A percentile compares a stretch with the other conserved stretches of the same genome.
Evolutionary conservation across 2,329 filamentous ascomycete species (phyloP).

Genomic region (Sclerotinia borealis): DNA sequence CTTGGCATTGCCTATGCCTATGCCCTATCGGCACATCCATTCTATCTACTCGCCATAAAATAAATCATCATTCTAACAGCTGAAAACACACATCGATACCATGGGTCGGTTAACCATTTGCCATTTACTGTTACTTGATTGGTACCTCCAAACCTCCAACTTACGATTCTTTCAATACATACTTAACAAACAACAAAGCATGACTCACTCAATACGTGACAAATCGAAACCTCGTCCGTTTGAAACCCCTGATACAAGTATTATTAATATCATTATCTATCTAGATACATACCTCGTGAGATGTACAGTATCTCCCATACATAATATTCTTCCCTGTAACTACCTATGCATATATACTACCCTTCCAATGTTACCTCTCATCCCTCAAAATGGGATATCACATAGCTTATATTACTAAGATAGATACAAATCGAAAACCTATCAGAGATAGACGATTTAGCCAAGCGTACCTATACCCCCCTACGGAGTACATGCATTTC

Average conservation of each 20-base stretch:
- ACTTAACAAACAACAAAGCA: neutral
- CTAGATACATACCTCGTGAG: too few relatives aligned
- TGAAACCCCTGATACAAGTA: too few relatives aligned
- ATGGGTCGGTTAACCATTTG: neutral
- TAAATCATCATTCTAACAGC: neutral
- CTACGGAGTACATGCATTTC: too few relatives aligned
- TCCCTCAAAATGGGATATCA: neutral
- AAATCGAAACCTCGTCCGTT: neutral
- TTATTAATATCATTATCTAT: too few relatives aligned
- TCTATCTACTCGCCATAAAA: neutral
- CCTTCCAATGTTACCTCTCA: neutral
- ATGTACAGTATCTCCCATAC: too few relatives aligned
- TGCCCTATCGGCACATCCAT: neutral
- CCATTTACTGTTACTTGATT: neutral
- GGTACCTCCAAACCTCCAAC: neutral
- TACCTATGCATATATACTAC: neutral
- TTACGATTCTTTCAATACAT: neutral
- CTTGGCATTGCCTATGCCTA: constrained; percentile 1
- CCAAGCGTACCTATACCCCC: too few relatives aligned
- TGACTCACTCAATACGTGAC: neutral
- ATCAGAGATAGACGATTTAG: neutral
- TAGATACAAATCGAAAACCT: neutral
- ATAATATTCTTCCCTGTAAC: too few relatives aligned
- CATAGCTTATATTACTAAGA: too few relatives aligned
- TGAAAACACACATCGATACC: neutral